A percentile compares a stretch with the other conserved stretches of the same genome.
phyloP scores from a whole-genome alignment of 805 yeast species.

The Candida palmyrensis region DNA sequence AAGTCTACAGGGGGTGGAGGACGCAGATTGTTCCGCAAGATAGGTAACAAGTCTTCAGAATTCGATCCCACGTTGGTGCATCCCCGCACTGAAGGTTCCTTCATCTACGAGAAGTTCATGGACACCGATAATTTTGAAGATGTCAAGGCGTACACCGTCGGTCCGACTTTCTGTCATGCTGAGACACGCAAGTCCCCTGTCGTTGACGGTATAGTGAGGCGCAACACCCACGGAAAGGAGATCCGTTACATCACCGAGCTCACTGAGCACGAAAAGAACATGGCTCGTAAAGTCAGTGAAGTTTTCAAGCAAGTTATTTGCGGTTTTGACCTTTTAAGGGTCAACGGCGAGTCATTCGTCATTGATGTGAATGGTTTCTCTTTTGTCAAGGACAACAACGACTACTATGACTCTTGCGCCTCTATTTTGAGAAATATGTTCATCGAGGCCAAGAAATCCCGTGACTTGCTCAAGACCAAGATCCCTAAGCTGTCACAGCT shows the following conservation, averaged over 20 bases:
- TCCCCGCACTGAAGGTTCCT: conserved; percentile 89
- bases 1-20: conserved; percentile 96
- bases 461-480: conserved; percentile 34
- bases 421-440: conserved; percentile 72
- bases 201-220: conserved; percentile 96
- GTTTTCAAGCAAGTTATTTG: conserved; percentile 91
- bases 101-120: conserved; percentile 90
- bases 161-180: conserved; percentile 88
- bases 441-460: conserved; percentile 42
- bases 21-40: conserved; percentile 85
- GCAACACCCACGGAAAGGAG: conserved; percentile 97
- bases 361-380: conserved; percentile 98
- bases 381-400: conserved; percentile 87
- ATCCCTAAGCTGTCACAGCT: conserved; percentile 30
- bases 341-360: conserved; percentile 81
- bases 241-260: conserved; percentile 83
- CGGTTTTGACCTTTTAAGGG: conserved; percentile 92
- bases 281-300: conserved; percentile 73
- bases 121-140: conserved; percentile 98
- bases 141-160: conserved; percentile 97
- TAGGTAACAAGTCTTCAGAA: conserved; percentile 95
- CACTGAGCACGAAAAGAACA: conserved; percentile 64
- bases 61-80: conserved; percentile 72
- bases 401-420: conserved; percentile 82
- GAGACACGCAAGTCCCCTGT: conserved; percentile 98